These are phyloP conservation scores for Tylopilus sp. DNA, from an alignment of 1,284 basidiomycete genomes.

Conservation along the genomic window DNA sequence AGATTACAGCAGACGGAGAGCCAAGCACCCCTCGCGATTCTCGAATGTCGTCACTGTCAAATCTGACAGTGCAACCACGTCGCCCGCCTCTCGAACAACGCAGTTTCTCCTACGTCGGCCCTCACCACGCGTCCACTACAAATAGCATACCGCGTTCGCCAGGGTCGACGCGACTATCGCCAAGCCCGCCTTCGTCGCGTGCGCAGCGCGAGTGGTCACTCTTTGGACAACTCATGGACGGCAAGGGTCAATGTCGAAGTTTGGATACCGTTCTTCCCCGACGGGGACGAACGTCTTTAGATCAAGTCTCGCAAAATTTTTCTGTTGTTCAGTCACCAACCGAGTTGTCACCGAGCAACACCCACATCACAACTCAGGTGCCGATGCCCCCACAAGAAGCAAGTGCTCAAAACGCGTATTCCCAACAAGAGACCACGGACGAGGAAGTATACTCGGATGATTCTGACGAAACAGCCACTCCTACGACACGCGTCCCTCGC, in stretches of 20 bases:
- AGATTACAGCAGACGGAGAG: conserved; percentile 5
- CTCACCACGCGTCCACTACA: not conserved
- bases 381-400: not conserved
- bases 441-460: conserved; percentile 26
- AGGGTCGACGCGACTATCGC: conserved; percentile 2
- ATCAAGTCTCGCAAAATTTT: not conserved
- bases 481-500: conserved; percentile 9
- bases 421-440: not conserved
- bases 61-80: not conserved
- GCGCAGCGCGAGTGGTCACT: conserved; percentile 58
- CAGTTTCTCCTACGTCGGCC: conserved; percentile 15
- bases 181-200: not conserved
- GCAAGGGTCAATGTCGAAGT: conserved; percentile 47
- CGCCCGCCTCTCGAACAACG: conserved; percentile 13
- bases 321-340: conserved; percentile 17
- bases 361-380: not conserved
- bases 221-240: conserved; percentile 70
- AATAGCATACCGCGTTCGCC: not conserved
- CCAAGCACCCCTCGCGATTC: conserved; percentile 17
- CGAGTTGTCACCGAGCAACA: conserved; percentile 14
- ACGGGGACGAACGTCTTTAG: conserved; percentile 7
- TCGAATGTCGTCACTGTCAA: conserved; percentile 18
- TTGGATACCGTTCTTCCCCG: conserved; percentile 6
- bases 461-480: conserved; percentile 18
- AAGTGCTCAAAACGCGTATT: not conserved